Conservation (phyloP, 805 yeast species). For the Pichia deserticola region DNA sequence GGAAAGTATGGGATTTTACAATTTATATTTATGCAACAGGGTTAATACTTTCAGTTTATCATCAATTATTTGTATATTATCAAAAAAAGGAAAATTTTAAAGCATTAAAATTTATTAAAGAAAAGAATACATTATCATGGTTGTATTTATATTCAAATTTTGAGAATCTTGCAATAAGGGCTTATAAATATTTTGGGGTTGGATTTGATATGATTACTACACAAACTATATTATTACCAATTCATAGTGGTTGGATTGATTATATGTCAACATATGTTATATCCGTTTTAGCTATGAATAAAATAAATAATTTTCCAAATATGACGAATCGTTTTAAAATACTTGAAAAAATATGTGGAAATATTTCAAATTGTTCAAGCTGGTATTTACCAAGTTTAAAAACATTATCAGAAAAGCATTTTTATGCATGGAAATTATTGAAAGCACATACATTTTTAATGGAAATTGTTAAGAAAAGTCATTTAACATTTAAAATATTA, state of each 20-base stretch:
- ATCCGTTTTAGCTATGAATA: background rate
- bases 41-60: constrained; percentile 33
- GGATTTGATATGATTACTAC: constrained; percentile 34
- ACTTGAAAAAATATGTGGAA: background rate
- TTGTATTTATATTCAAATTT: constrained; percentile 32
- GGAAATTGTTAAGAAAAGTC: constrained; percentile 24
- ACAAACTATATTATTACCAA: constrained; percentile 30
- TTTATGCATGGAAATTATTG: constrained; percentile 61
- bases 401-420: constrained; percentile 48
- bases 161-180: constrained; percentile 27
- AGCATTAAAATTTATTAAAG: constrained; percentile 33
- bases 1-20: constrained; percentile 17
- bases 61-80: constrained; percentile 35
- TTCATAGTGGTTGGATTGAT: constrained; percentile 30
- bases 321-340: background rate
- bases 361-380: constrained; percentile 32
- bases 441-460: constrained; percentile 45
- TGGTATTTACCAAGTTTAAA: constrained; percentile 33
- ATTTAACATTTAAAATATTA: constrained; percentile 1
- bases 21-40: constrained; percentile 24
- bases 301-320: background rate
- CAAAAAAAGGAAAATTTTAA: constrained; percentile 27
- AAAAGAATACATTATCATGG: constrained; percentile 27
- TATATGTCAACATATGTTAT: constrained; percentile 16
- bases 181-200: constrained; percentile 23